Conservation (phyloP, 2,329 filamentous ascomycete species). For the Elsinoe fawcettii region DNA sequence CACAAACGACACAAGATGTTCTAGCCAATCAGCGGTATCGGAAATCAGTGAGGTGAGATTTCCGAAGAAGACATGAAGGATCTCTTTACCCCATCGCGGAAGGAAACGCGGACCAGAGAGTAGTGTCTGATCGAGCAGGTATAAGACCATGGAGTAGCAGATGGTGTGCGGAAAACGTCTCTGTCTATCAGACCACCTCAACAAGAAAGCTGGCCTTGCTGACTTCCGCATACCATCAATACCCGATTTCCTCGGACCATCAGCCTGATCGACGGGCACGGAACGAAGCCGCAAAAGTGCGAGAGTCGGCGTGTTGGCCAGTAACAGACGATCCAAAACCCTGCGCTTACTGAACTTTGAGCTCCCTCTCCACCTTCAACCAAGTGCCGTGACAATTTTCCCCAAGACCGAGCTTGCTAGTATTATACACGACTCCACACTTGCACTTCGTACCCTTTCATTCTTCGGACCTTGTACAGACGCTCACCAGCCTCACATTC, state of each 20-base stretch:
- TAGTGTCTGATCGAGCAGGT: not conserved
- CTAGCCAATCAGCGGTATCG: not conserved
- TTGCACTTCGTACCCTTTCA: not conserved
- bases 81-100: not conserved
- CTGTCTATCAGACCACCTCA: not conserved
- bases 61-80: not conserved
- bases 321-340: not conserved
- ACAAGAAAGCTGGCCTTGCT: not conserved
- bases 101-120: not conserved
- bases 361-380: slow-evolving; percentile 6
- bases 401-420: slow-evolving; percentile 5
- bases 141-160: not conserved
- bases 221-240: not conserved
- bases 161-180: not conserved
- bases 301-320: not conserved
- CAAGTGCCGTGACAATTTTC: slow-evolving; percentile 14
- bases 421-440: not conserved
- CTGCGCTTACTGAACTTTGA: not conserved
- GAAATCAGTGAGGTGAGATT: not conserved
- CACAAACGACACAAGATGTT: not conserved
- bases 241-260: not conserved
- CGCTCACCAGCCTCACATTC: not conserved
- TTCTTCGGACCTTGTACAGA: not conserved
- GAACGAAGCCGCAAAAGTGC: not conserved
- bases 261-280: not conserved